Base-by-base conservation (phyloP, 164 flowering plant genomes). In the Pachysandra terminalis region DNA sequence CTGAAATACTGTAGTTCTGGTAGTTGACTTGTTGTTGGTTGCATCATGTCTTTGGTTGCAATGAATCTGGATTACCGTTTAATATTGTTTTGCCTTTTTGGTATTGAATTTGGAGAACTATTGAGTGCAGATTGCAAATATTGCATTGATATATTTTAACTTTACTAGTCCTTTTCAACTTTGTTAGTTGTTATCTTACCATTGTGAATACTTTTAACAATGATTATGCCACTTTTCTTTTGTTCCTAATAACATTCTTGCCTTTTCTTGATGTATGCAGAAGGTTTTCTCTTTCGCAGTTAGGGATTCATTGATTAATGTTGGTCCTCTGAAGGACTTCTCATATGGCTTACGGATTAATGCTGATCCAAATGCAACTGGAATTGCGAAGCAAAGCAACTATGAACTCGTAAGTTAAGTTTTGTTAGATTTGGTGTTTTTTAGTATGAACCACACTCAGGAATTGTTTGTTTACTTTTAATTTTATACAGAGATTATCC, bases 311-410 rank as follows among this genome's bases (percentile, higher is more conserved):
- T 78, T 96, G 77, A 77, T 84, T 59, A 96, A 96, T 74, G 77
- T 96, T 73, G 99, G 99, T 52, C 99, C 99, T 56, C 48, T 96
- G 79, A 96, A 93, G 70, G 99, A 96, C 78, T 93, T 96, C 73
- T 75, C 99, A 5, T 85, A 96, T 78, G 96, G 99, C 69, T 78
- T 93, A 56, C 86, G 99, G 81, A 81, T 82, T 22, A 93, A 91
- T 87, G 96, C 96, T 61, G 97, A 96, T 73, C 84, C 84, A 49
- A 90, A 85, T 86, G 98, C 97, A 32, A 78, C 83, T 53, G 98
- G 98, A 66, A 73, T 84, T 80, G 85, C 99, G 64, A 96, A 90
- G 76, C 98, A 96, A 73, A 96, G 99, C 75, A 96, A 96, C 72
- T 93, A 96, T 83, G 98, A 96, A 81, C 79, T 96, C 93, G 99